phyloP scores from a whole-genome alignment of 2,329 filamentous ascomycete species.

The Pyrenochaeta sp. region DNA sequence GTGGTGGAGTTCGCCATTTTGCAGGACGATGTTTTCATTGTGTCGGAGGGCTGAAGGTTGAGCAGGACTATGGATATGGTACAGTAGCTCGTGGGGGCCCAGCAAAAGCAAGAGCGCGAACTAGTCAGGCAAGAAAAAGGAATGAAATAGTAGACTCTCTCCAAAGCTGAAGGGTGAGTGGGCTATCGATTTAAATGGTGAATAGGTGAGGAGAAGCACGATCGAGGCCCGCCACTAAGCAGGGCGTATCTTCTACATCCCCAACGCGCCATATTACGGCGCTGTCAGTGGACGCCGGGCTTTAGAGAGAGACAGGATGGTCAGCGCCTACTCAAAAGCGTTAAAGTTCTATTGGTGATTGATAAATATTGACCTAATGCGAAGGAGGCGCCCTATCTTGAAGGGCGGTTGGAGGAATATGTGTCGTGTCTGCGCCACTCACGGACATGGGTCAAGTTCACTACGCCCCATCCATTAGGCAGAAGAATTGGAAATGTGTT shows the following conservation, averaged over 20 bases:
- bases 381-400: too few relatives aligned
- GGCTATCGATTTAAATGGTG: neutral
- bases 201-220: neutral
- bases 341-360: too few relatives aligned
- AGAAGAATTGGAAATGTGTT: too few relatives aligned
- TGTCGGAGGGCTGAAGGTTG: neutral
- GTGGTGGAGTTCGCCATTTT: neutral
- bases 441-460: too few relatives aligned
- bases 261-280: neutral
- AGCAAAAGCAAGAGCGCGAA: neutral
- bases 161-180: neutral
- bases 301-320: neutral
- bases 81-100: neutral
- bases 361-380: too few relatives aligned
- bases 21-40: neutral
- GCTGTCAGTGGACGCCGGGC: neutral
- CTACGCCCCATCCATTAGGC: too few relatives aligned
- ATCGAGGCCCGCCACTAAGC: neutral
- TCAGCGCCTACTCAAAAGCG: too few relatives aligned
- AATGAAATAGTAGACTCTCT: neutral
- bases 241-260: neutral
- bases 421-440: too few relatives aligned
- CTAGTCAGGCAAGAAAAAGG: neutral
- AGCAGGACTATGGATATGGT: neutral
- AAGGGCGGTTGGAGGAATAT: too few relatives aligned